These are phyloP conservation scores for Penstemon eatonii DNA, from an alignment of 257 asterid genomes.

Conservation along the genomic window DNA sequence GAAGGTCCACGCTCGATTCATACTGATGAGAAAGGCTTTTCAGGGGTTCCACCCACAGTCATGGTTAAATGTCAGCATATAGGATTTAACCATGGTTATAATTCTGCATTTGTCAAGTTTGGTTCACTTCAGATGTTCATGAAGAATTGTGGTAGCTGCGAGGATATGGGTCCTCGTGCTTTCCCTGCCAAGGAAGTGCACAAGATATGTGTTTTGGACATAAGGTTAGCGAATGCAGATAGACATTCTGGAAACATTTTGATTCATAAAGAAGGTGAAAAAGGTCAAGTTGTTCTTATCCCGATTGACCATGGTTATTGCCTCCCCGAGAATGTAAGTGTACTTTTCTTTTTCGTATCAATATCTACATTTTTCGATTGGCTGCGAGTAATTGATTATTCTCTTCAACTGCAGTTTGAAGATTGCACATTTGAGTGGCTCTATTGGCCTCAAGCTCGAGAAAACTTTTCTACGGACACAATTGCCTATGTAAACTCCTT, in stretches of 20 bases:
- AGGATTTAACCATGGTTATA: conserved; percentile 48
- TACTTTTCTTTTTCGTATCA: background rate
- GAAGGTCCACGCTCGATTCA: conserved; percentile 42
- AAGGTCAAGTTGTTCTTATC: conserved; percentile 51
- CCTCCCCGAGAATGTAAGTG: conserved; percentile 74
- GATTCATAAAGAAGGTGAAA: conserved; percentile 50
- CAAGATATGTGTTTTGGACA: conserved; percentile 69
- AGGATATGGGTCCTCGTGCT: conserved; percentile 69
- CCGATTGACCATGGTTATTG: conserved; percentile 86
- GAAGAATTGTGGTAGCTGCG: conserved; percentile 79
- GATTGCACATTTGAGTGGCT: conserved; percentile 68
- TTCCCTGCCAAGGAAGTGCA: conserved; percentile 76
- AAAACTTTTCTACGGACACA: conserved; percentile 52
- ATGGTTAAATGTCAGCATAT: conserved; percentile 57
- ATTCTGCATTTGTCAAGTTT: conserved; percentile 37
- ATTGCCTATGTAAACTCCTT: conserved; percentile 56
- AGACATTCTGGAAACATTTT: conserved; percentile 77
- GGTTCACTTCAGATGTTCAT: conserved; percentile 78
- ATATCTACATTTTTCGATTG: no score
- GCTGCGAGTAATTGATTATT: background rate
- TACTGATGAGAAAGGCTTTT: conserved; percentile 58
- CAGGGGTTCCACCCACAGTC: conserved; percentile 73
- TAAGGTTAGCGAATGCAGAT: conserved; percentile 75
- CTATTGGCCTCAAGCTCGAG: conserved; percentile 77
- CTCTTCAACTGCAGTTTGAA: conserved; percentile 12